Conservation (phyloP, 495 filamentous ascomycete species). For the Annulohypoxylon nitens region DNA sequence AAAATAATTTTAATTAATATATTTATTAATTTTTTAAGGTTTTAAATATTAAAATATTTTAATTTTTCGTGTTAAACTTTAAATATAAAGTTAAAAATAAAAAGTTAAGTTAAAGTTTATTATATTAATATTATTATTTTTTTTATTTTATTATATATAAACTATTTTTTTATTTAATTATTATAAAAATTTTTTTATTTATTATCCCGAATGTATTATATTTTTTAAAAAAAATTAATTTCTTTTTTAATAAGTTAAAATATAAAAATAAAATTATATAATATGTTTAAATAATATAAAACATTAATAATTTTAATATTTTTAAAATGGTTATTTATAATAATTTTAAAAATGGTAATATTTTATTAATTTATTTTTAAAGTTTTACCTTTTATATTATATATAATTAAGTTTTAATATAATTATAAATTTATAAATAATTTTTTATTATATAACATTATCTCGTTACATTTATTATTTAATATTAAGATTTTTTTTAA, state of each 20-base stretch:
- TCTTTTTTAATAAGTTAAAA: background rate
- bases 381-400: background rate
- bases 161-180: background rate
- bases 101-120: background rate
- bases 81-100: constrained; percentile 2
- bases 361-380: background rate
- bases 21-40: background rate
- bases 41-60: background rate
- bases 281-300: background rate
- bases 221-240: background rate
- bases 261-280: background rate
- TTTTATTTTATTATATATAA: constrained; percentile 7
- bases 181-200: background rate
- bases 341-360: background rate
- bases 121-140: background rate
- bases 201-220: background rate
- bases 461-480: background rate
- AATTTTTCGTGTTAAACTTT: background rate
- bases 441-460: background rate
- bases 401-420: background rate
- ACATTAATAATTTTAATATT: background rate
- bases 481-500: background rate
- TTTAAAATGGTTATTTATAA: background rate
- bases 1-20: background rate
- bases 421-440: background rate